Evolutionary conservation across 139 green algal genomes (phyloP).

Genomic region (Medakamo hakoo): DNA sequence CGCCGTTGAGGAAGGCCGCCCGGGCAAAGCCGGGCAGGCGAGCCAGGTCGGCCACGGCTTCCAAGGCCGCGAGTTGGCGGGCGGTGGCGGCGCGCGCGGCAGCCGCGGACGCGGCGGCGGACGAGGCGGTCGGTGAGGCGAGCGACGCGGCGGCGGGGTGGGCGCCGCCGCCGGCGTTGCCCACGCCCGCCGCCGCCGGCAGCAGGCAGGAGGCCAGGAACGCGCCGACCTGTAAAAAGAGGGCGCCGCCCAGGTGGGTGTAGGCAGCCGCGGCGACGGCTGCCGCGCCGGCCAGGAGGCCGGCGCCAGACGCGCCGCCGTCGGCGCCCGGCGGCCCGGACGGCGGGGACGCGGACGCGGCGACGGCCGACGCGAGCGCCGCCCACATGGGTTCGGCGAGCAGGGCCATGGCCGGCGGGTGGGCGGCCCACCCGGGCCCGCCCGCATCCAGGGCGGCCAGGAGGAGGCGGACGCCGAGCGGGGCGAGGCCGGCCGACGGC

Average conservation of each 20-base stretch:
- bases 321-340: too few relatives aligned
- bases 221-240: constrained; percentile 75
- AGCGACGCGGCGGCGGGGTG: neutral
- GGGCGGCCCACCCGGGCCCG: constrained; percentile 2
- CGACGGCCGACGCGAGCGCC: constrained; percentile 27
- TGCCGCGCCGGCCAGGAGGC: constrained; percentile 31
- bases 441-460: constrained; percentile 35
- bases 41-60: constrained; percentile 81
- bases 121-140: neutral
- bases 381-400: constrained; percentile 42
- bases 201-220: constrained; percentile 63
- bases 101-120: too few relatives aligned
- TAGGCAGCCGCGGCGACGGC: constrained; percentile 59
- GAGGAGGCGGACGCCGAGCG: constrained; percentile 67
- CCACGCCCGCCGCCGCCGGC: constrained; percentile 58
- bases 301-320: too few relatives aligned
- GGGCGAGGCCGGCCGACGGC: constrained; percentile 8
- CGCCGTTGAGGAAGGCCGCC: constrained; percentile 76
- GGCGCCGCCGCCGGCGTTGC: neutral
- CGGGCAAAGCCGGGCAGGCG: constrained; percentile 66
- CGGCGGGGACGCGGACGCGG: constrained; percentile 17
- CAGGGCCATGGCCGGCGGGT: constrained; percentile 41
- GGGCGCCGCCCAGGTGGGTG: constrained; percentile 37
- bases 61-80: constrained; percentile 72
- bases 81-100: too few relatives aligned